Evolutionary conservation across 1,139 yeast species (phyloP).

Genomic region (Geotrichum carabidarum): DNA sequence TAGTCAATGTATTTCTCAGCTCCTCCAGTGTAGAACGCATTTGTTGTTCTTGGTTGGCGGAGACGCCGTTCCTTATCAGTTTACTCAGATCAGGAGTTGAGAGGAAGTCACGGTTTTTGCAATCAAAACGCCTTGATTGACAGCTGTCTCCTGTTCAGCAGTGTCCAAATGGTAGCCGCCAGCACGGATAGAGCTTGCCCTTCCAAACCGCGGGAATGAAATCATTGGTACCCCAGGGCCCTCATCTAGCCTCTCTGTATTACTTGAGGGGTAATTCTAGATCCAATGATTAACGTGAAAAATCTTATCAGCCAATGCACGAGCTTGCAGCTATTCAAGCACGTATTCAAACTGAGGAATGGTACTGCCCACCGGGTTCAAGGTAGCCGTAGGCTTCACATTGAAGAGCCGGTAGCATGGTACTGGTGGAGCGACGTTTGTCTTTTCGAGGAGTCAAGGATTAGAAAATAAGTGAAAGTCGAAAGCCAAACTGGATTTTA

Average conservation of each 20-base stretch:
- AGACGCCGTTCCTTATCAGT: slow-evolving; percentile 38
- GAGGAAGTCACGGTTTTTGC: slow-evolving; percentile 47
- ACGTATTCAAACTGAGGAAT: slow-evolving; percentile 33
- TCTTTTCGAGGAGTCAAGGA: too few relatives aligned
- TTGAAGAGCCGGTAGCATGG: not conserved
- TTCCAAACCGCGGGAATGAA: slow-evolving; percentile 35
- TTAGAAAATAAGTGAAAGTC: too few relatives aligned
- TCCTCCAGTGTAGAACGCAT: slow-evolving; percentile 36
- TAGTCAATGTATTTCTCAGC: slow-evolving; percentile 22
- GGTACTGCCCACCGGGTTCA: slow-evolving; percentile 33
- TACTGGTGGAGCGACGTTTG: not conserved
- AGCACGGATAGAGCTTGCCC: slow-evolving; percentile 40
- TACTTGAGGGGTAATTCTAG: slow-evolving; percentile 30
- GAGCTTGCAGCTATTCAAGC: slow-evolving; percentile 31
- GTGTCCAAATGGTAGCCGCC: slow-evolving; percentile 38
- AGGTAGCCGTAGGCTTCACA: slow-evolving; percentile 30
- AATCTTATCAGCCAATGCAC: slow-evolving; percentile 32
- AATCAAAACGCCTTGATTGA: slow-evolving; percentile 40
- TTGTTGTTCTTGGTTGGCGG: slow-evolving; percentile 39
- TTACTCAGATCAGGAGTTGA: slow-evolving; percentile 48
- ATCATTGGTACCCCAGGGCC: slow-evolving; percentile 20
- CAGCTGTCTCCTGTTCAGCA: slow-evolving; percentile 29
- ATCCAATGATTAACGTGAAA: slow-evolving; percentile 56
- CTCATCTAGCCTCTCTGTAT: slow-evolving; percentile 6
- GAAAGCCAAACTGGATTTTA: too few relatives aligned